A percentile compares a stretch with the other conserved stretches of the same genome.
Conservation (phyloP, 108 stramenopile species). For the Parietichytrium sp. region DNA sequence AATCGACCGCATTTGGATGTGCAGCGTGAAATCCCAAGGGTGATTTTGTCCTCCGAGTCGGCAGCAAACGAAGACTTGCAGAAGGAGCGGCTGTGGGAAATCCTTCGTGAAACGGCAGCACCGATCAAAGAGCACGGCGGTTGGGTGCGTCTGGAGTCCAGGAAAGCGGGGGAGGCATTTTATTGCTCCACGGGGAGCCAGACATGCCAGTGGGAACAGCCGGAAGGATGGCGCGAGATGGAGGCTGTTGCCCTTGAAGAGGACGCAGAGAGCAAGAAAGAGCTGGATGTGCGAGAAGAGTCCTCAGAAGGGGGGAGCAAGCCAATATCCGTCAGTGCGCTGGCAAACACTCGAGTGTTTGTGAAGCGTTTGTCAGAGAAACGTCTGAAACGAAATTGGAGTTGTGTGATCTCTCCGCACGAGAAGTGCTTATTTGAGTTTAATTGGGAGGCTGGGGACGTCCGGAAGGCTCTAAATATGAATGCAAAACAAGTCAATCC, state of each 20-base stretch:
- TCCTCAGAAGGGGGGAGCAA: not conserved
- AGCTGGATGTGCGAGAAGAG: not conserved
- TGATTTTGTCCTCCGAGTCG: not conserved
- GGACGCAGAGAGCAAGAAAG: not conserved
- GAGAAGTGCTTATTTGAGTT: slow-evolving; percentile 12
- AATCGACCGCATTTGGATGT: no score
- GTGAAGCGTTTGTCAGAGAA: not conserved
- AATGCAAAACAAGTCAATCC: slow-evolving; percentile 34
- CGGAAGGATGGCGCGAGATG: not conserved
- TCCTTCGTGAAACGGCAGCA: not conserved
- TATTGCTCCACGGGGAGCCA: not conserved
- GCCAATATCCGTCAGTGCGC: not conserved
- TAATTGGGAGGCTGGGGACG: not conserved
- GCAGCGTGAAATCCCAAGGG: not conserved
- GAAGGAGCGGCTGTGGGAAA: not conserved
- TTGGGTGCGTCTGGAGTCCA: not conserved
- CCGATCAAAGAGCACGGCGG: not conserved
- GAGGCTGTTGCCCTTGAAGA: not conserved
- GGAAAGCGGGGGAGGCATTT: not conserved
- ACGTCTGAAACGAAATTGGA: not conserved
- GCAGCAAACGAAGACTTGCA: not conserved
- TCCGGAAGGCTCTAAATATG: slow-evolving; percentile 27
- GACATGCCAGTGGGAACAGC: not conserved
- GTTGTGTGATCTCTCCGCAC: not conserved
- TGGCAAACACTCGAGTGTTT: not conserved